Evolutionary conservation across 2,329 filamentous ascomycete species (phyloP).

Genomic region (Hirsutella minnesotensis): DNA sequence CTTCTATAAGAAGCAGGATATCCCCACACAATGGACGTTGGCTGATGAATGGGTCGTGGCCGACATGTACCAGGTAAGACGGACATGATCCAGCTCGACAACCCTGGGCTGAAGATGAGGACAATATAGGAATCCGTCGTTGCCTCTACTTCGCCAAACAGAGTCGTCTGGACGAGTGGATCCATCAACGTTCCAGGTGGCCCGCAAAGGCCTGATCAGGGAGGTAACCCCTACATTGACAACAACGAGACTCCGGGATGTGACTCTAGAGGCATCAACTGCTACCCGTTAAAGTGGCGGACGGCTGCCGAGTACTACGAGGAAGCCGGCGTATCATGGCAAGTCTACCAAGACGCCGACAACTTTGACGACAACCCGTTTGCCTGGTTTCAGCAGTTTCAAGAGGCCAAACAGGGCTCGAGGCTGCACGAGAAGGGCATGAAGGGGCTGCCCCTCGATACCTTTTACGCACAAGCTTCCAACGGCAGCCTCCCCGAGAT

Average conservation of each 20-base stretch:
- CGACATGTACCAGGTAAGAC: slow-evolving; percentile 37
- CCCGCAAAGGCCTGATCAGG: slow-evolving; percentile 27
- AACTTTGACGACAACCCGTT: slow-evolving; percentile 43
- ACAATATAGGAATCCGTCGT: slow-evolving; percentile 29
- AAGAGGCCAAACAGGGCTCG: slow-evolving; percentile 27
- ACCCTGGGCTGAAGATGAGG: slow-evolving; percentile 18
- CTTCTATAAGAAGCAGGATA: slow-evolving; percentile 35
- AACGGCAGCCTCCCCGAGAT: slow-evolving; percentile 39
- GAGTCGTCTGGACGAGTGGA: slow-evolving; percentile 37
- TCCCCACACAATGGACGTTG: slow-evolving; percentile 42
- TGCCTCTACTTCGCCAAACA: slow-evolving; percentile 39
- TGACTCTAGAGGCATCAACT: slow-evolving; percentile 30
- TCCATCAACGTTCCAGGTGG: slow-evolving; percentile 36
- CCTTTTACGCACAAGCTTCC: slow-evolving; percentile 37
- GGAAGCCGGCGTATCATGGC: slow-evolving; percentile 35
- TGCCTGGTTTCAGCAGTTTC: slow-evolving; percentile 41
- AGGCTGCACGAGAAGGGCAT: slow-evolving; percentile 32
- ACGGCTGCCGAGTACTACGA: slow-evolving; percentile 37
- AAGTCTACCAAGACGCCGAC: slow-evolving; percentile 35
- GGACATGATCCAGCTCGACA: background rate
- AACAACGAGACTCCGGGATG: slow-evolving; percentile 37
- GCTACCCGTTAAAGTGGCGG: slow-evolving; percentile 42
- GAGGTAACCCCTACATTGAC: slow-evolving; percentile 33
- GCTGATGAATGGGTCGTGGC: slow-evolving; percentile 41
- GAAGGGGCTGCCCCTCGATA: slow-evolving; percentile 31